Evolutionary conservation across 768 basidiomycete species (phyloP).

Genomic region (Chlorophyllum brunneum): DNA sequence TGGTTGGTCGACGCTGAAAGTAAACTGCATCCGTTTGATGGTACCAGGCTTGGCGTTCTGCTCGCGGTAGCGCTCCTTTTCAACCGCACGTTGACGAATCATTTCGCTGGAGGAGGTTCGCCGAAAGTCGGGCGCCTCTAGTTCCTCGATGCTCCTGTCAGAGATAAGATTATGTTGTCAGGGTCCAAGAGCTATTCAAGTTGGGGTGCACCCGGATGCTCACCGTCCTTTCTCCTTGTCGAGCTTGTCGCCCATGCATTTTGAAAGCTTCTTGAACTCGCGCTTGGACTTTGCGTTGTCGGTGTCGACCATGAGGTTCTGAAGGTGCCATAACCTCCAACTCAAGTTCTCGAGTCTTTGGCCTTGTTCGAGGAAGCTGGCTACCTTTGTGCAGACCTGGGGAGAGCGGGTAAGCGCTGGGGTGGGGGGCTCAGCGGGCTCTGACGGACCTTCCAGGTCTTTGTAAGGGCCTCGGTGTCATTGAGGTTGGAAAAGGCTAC

Average conservation of each 20-base stretch:
- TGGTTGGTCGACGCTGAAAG: slow-evolving; percentile 79
- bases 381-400: slow-evolving; percentile 88
- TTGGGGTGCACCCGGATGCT: slow-evolving; percentile 10
- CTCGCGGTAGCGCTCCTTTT: slow-evolving; percentile 79
- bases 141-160: slow-evolving; percentile 75
- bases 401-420: slow-evolving; percentile 7
- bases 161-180: slow-evolving; percentile 20
- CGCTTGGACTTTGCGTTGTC: slow-evolving; percentile 88
- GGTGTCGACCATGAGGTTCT: slow-evolving; percentile 86
- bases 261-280: slow-evolving; percentile 87
- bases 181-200: slow-evolving; percentile 33
- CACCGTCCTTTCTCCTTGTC: slow-evolving; percentile 91
- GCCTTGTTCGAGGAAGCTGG: slow-evolving; percentile 86
- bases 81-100: slow-evolving; percentile 74
- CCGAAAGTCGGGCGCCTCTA: slow-evolving; percentile 79
- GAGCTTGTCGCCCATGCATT: slow-evolving; percentile 86
- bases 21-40: slow-evolving; percentile 89
- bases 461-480: slow-evolving; percentile 81
- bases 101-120: slow-evolving; percentile 78
- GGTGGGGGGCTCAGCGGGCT: slow-evolving; percentile 9
- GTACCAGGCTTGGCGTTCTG: slow-evolving; percentile 63
- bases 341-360: slow-evolving; percentile 89
- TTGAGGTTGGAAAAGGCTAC: slow-evolving; percentile 87
- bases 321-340: slow-evolving; percentile 91
- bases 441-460: slow-evolving; percentile 78